Evolutionary conservation across 768 basidiomycete genomes (phyloP), one percentile per base, ranked within the genome.

Genomic region (Mycena epipterygia): DNA sequence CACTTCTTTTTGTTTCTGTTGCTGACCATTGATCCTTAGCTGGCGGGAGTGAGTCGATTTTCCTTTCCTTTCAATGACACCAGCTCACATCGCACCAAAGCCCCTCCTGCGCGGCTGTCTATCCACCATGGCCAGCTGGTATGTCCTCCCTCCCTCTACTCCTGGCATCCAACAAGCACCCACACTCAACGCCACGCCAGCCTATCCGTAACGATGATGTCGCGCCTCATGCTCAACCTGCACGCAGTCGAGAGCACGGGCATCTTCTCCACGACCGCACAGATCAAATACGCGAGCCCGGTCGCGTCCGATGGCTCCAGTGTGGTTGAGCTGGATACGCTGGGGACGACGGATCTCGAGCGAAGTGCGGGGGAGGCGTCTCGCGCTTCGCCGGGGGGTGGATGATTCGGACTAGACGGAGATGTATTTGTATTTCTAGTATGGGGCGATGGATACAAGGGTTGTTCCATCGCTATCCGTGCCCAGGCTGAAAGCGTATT

Each of bases 211-310:
- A 77, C 77, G n/a, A 73, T 84, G 74, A 78, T 81, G 76, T 82
- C 82, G 21, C 80, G 81, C 27, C 78, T 84, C 21, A 80, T 83
- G 75, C 79, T 83, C 51, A 83, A 84, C 75, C 76, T 83, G 19
- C 76, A 82, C 72, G 23, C 53, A 17, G 62, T 65, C 27, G 68
- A 64, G 56, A 52, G 56, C 29, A 12, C 46, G 23, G 68, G 68
- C 30, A 59, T 64, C 12, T 64, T 70, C 41, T 64, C 68, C 17
- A 53, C 62, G 29, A 70, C 37, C 39, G 25, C 61, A 12, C 48
- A 23, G 2, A 3, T 59, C 17, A 13, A 39, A 1, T n/a, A 42
- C 32, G 7, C 57, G 17, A 14, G 21, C 12, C 4, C 42, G 27
- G 6, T 29, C 5, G 21, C 16, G 2, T 17, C 42, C 8, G 63